Evolutionary conservation across 371 early-diverging fungal genomes (phyloP).

Genomic region (Astathelohania contejeani): DNA sequence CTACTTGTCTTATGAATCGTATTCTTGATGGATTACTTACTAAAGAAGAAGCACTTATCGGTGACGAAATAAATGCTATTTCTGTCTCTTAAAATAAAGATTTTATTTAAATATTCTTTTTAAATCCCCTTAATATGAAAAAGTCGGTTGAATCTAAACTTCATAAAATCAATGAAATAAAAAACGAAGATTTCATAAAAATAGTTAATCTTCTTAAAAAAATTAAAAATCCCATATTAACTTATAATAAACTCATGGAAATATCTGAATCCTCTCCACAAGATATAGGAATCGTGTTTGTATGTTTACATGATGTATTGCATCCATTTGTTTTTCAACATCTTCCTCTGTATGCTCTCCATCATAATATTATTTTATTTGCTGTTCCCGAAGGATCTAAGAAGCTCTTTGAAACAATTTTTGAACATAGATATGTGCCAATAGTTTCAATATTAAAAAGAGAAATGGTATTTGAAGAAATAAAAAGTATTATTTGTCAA

Average conservation of each 20-base stretch:
- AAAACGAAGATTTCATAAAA: no score
- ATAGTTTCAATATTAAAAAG: not conserved
- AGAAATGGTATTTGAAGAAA: not conserved
- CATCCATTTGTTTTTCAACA: not conserved
- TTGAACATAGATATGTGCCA: not conserved
- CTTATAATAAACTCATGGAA: no score
- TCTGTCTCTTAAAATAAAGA: no score
- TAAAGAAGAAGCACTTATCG: conserved; percentile 24
- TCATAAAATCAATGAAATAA: no score
- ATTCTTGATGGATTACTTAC: conserved; percentile 31
- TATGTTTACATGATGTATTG: not conserved
- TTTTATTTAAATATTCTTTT: no score
- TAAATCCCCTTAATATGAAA: no score
- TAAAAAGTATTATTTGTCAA: not conserved
- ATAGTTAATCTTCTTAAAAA: no score
- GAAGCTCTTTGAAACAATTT: not conserved
- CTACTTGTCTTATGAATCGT: conserved; percentile 23
- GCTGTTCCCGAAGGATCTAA: not conserved
- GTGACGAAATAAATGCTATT: no score
- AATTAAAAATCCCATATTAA: no score
- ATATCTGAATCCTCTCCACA: no score
- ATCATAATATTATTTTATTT: not conserved
- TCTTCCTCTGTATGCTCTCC: not conserved
- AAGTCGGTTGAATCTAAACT: no score
- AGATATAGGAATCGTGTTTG: no score